Evolutionary conservation across 1,139 yeast genomes (phyloP).

Genomic region (Blastobotrys serpentis): DNA sequence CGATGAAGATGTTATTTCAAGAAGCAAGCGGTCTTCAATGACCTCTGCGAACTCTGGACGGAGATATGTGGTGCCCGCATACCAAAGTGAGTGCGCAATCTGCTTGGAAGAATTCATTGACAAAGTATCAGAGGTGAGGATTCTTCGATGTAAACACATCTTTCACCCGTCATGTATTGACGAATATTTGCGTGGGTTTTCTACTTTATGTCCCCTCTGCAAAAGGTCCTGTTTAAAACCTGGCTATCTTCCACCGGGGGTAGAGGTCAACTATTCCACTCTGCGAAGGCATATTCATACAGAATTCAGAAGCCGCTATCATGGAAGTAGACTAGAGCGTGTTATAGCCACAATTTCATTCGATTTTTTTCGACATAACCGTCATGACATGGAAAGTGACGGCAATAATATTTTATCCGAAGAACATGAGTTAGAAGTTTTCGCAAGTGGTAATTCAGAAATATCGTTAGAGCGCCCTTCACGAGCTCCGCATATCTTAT

Average conservation of each 20-base stretch:
- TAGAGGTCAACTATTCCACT: constrained; percentile 12
- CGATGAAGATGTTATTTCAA: no score
- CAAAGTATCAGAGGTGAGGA: neutral
- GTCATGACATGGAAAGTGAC: no score
- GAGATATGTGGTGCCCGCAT: neutral
- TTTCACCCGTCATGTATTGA: constrained; percentile 16
- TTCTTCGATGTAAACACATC: constrained; percentile 16
- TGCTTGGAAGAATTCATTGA: constrained; percentile 13
- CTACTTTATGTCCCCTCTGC: constrained; percentile 18
- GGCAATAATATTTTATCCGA: no score
- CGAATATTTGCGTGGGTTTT: neutral
- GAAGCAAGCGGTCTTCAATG: no score
- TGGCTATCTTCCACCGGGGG: constrained; percentile 17
- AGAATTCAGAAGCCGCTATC: neutral
- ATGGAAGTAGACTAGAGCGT: no score
- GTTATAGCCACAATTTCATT: no score
- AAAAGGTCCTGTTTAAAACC: constrained; percentile 11
- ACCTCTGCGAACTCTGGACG: no score
- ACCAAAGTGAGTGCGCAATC: constrained; percentile 14
- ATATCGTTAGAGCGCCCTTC: no score
- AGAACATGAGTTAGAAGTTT: no score
- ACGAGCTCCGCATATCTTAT: no score
- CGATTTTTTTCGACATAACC: no score
- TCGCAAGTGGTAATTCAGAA: no score
- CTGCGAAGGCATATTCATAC: constrained; percentile 12